These are phyloP conservation scores for Saccharomycopsis phalli DNA, from an alignment of 1,139 yeast species.

Conservation along the genomic window DNA sequence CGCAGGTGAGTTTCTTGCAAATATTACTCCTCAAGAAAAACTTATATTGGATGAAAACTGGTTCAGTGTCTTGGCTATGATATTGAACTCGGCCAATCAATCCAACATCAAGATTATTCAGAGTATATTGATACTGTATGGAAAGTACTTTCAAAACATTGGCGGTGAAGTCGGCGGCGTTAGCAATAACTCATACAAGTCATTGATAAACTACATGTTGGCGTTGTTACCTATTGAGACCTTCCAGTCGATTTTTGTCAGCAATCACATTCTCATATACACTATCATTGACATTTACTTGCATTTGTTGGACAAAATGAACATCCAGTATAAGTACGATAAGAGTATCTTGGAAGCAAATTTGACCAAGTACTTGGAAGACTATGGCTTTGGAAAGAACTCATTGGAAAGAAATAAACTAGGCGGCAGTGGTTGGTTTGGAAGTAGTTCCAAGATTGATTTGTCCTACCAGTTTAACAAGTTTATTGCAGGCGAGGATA, in stretches of 20 bases:
- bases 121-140: constrained; percentile 14
- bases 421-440: constrained; percentile 18
- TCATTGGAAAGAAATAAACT: constrained; percentile 1
- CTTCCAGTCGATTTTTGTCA: constrained; percentile 10
- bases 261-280: constrained; percentile 10
- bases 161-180: neutral
- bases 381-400: constrained; percentile 13
- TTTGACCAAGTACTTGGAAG: constrained; percentile 11
- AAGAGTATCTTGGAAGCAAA: constrained; percentile 1
- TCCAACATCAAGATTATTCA: constrained; percentile 10
- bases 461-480: constrained; percentile 39
- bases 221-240: constrained; percentile 17
- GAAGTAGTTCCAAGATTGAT: constrained; percentile 15
- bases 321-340: constrained; percentile 4
- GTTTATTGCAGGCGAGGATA: constrained; percentile 84
- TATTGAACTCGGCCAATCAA: constrained; percentile 11
- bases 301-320: constrained; percentile 13
- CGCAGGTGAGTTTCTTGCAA: constrained; percentile 8
- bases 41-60: constrained; percentile 11
- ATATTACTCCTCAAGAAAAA: constrained; percentile 7
- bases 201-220: constrained; percentile 16
- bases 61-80: constrained; percentile 14
- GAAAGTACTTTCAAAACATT: constrained; percentile 10
- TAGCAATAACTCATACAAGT: constrained; percentile 5
- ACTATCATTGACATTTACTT: constrained; percentile 16